Evolutionary conservation across 495 filamentous ascomycete genomes (phyloP).

Genomic region (Clohesyomyces aquaticus): DNA sequence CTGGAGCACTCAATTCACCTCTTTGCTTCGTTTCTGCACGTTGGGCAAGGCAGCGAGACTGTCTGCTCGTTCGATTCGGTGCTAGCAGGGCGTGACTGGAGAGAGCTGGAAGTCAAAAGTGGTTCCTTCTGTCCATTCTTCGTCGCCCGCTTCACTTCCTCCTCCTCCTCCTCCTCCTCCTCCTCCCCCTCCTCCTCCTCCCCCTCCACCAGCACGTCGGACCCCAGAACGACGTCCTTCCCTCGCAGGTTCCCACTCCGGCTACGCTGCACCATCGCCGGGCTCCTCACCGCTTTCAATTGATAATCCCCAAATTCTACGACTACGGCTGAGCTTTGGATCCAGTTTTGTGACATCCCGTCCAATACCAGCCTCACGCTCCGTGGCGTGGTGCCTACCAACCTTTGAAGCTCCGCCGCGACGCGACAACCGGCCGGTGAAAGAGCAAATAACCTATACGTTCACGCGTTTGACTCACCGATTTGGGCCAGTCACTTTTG

Average conservation of each 20-base stretch:
- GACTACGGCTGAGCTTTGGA: too few relatives aligned
- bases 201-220: too few relatives aligned
- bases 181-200: not conserved
- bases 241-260: too few relatives aligned
- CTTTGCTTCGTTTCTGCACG: slow-evolving; percentile 4
- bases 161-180: not conserved
- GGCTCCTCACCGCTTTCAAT: not conserved
- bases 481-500: too few relatives aligned
- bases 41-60: slow-evolving; percentile 21
- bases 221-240: too few relatives aligned
- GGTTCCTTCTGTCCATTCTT: not conserved
- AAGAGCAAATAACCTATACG: not conserved
- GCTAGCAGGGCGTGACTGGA: slow-evolving; percentile 20
- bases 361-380: not conserved
- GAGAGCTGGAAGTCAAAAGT: not conserved
- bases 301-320: too few relatives aligned
- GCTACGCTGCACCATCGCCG: too few relatives aligned
- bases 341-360: not conserved
- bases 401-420: too few relatives aligned
- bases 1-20: slow-evolving; percentile 19
- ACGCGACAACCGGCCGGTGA: too few relatives aligned
- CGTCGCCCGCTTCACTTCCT: slow-evolving; percentile 9
- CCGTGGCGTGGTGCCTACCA: not conserved
- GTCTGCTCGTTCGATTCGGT: slow-evolving; percentile 6
- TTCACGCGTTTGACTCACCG: too few relatives aligned